A percentile compares a stretch with the other conserved stretches of the same genome.
Evolutionary conservation across 192 early-diverging fungal species (phyloP).

Genomic region (Backusella macrospora): DNA sequence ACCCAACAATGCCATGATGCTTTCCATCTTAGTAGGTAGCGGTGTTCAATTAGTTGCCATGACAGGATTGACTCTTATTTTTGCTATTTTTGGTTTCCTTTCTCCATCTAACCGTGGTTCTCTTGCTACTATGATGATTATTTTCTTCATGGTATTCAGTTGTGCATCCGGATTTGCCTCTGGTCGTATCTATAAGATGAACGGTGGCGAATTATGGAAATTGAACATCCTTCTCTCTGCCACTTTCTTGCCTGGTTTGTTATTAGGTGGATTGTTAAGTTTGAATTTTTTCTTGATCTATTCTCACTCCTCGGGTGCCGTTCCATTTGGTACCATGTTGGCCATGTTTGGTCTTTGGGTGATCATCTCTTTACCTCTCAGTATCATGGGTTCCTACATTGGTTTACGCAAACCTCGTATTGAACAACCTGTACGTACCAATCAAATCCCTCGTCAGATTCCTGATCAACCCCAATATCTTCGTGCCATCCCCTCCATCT

Average conservation of each 20-base stretch:
- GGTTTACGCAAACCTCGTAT: slow-evolving; percentile 71
- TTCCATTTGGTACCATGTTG: slow-evolving; percentile 86
- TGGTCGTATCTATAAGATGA: slow-evolving; percentile 91
- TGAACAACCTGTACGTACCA: slow-evolving; percentile 82
- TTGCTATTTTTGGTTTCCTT: slow-evolving; percentile 96
- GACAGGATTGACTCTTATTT: slow-evolving; percentile 71
- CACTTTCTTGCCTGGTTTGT: slow-evolving; percentile 73
- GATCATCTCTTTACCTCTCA: slow-evolving; percentile 82
- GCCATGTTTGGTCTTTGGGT: slow-evolving; percentile 82
- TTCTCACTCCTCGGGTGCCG: slow-evolving; percentile 83
- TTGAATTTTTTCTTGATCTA: slow-evolving; percentile 89
- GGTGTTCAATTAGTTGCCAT: slow-evolving; percentile 82
- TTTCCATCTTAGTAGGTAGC: slow-evolving; percentile 84
- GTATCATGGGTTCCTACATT: slow-evolving; percentile 72
- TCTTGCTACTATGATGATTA: slow-evolving; percentile 87
- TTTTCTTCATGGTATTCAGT: slow-evolving; percentile 90
- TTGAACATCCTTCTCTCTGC: slow-evolving; percentile 81
- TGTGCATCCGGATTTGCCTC: slow-evolving; percentile 89
- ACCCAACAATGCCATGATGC: slow-evolving; percentile 70
- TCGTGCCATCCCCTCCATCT: slow-evolving; percentile 70
- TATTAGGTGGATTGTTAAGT: slow-evolving; percentile 61
- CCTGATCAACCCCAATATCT: slow-evolving; percentile 86
- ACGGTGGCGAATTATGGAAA: slow-evolving; percentile 88
- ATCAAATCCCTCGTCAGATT: slow-evolving; percentile 93
- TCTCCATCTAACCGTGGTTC: slow-evolving; percentile 92